A percentile compares a stretch with the other conserved stretches of the same genome.
phyloP scores from a whole-genome alignment of 176 grass and related monocot genomes.

The Oryza meridionalis region DNA sequence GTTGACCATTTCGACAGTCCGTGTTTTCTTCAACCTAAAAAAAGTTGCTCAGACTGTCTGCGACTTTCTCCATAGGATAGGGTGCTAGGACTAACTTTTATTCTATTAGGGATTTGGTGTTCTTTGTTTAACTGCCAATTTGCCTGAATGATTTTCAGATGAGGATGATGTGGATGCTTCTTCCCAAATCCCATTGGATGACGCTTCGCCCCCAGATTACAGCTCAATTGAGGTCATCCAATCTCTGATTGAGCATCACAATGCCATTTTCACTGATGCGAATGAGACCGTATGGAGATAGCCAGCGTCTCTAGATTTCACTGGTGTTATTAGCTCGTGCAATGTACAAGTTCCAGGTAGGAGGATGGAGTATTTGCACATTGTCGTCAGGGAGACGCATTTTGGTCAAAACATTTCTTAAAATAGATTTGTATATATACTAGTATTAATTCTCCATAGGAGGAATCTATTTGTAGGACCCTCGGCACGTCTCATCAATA shows the following conservation, averaged over 20 bases:
- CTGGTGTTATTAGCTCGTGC: slow-evolving; percentile 42
- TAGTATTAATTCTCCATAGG: background rate
- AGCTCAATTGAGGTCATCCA: slow-evolving; percentile 93
- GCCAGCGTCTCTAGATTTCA: slow-evolving; percentile 27
- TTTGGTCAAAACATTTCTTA: background rate
- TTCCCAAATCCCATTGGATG: slow-evolving; percentile 90
- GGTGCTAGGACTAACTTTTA: background rate
- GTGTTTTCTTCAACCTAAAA: background rate
- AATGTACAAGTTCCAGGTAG: slow-evolving; percentile 59
- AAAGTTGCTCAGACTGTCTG: background rate
- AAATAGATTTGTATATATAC: background rate
- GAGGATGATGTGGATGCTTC: slow-evolving; percentile 80
- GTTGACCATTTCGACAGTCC: background rate
- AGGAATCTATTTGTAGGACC: background rate
- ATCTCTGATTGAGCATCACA: slow-evolving; percentile 94
- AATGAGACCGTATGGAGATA: slow-evolving; percentile 87
- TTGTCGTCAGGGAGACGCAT: background rate
- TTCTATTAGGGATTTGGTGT: background rate
- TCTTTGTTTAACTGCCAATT: slow-evolving; percentile 11
- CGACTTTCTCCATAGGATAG: background rate
- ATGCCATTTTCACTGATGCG: slow-evolving; percentile 84
- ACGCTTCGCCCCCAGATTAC: slow-evolving; percentile 76
- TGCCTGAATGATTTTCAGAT: slow-evolving; percentile 57
- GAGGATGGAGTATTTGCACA: slow-evolving; percentile 25
- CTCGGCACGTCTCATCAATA: background rate